Evolutionary conservation across 352 stramenopile species (phyloP).

Genomic region (Ophiocytium majus): DNA sequence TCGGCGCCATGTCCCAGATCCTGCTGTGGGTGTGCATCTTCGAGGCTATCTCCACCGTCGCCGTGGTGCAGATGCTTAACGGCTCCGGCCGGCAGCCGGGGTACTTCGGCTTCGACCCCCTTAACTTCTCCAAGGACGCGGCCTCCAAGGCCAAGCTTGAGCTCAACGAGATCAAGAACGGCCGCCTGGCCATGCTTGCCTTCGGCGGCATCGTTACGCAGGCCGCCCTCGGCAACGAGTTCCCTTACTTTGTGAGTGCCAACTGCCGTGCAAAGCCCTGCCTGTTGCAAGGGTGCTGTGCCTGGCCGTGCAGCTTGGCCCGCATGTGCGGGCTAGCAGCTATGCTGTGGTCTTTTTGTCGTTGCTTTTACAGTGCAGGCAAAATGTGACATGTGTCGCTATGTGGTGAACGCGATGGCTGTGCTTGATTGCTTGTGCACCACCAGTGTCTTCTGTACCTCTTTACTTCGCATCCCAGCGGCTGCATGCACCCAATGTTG

Average conservation of each 20-base stretch:
- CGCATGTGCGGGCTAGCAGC: too few species aligned
- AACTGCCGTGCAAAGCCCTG: too few species aligned
- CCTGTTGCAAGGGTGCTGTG: too few species aligned
- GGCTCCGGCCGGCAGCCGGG: conserved; percentile 54
- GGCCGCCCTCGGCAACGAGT: conserved; percentile 3
- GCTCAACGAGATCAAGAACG: conserved; percentile 57
- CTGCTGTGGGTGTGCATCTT: conserved; percentile 52
- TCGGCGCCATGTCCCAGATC: conserved; percentile 58
- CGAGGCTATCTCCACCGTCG: conserved; percentile 45
- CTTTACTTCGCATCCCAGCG: too few species aligned
- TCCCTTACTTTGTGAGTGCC: conserved; percentile 26
- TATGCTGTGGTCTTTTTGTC: too few species aligned
- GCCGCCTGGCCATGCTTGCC: conserved; percentile 56
- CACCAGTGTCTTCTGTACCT: too few species aligned
- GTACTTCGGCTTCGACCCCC: conserved; percentile 59
- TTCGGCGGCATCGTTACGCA: conserved; percentile 29
- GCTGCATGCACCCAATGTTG: too few species aligned
- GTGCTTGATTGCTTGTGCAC: too few species aligned
- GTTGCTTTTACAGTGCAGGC: too few species aligned
- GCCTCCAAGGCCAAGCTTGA: conserved; percentile 29
- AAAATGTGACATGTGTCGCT: too few species aligned
- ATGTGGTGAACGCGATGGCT: too few species aligned
- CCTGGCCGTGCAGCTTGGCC: too few species aligned
- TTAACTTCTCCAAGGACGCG: conserved; percentile 47
- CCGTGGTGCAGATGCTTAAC: conserved; percentile 54